phyloP scores from a whole-genome alignment of 768 basidiomycete species.

The Serendipita sp. region DNA sequence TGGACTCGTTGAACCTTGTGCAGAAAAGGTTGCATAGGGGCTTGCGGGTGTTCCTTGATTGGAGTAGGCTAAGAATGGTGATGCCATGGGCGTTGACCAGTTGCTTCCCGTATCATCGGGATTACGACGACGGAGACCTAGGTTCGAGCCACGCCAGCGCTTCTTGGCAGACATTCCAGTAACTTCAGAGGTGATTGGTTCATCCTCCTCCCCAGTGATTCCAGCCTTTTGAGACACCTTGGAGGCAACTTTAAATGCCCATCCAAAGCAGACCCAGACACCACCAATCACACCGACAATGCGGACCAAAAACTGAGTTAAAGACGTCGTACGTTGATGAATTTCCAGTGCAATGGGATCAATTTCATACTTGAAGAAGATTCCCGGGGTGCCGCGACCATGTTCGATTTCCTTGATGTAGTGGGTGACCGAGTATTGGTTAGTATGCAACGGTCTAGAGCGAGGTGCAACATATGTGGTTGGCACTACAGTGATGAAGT shows the following conservation, averaged over 20 bases:
- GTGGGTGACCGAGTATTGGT: slow-evolving; percentile 91
- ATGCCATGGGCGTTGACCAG: background rate
- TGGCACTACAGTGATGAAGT: slow-evolving; percentile 89
- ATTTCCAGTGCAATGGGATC: slow-evolving; percentile 79
- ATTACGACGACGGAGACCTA: slow-evolving; percentile 36
- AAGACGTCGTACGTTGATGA: slow-evolving; percentile 70
- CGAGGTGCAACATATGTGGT: slow-evolving; percentile 79
- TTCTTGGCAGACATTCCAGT: slow-evolving; percentile 39
- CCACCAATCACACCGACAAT: slow-evolving; percentile 86
- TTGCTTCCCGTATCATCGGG: slow-evolving; percentile 9
- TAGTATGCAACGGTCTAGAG: slow-evolving; percentile 43
- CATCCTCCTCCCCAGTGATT: slow-evolving; percentile 31
- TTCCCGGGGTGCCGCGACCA: slow-evolving; percentile 70
- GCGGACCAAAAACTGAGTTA: slow-evolving; percentile 70
- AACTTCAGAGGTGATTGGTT: slow-evolving; percentile 49
- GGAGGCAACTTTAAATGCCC: slow-evolving; percentile 45
- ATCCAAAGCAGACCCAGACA: slow-evolving; percentile 70
- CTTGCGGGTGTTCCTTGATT: background rate
- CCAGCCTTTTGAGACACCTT: slow-evolving; percentile 52
- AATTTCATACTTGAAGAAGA: slow-evolving; percentile 97
- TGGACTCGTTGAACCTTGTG: slow-evolving; percentile 11
- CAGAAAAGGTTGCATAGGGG: slow-evolving; percentile 19
- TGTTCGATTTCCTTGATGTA: slow-evolving; percentile 63
- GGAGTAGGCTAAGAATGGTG: slow-evolving; percentile 1
- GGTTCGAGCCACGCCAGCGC: slow-evolving; percentile 51